phyloP scores from a whole-genome alignment of 495 filamentous ascomycete species.

The Penicillium silybi region DNA sequence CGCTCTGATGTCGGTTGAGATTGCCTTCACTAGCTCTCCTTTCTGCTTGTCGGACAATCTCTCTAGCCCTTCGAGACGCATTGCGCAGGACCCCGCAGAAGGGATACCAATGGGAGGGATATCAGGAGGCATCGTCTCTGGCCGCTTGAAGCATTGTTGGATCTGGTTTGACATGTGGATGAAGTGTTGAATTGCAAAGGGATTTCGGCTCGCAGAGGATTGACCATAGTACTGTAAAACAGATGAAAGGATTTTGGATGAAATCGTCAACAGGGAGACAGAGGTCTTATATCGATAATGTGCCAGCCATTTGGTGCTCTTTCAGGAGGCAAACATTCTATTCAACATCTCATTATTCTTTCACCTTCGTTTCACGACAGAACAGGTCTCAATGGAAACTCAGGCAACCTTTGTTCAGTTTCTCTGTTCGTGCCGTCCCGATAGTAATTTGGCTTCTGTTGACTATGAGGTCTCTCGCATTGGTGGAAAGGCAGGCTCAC shows the following conservation, averaged over 20 bases:
- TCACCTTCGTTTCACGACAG: not conserved
- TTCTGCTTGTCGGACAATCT: slow-evolving; percentile 12
- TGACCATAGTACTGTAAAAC: not conserved
- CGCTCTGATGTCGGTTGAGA: slow-evolving; percentile 29
- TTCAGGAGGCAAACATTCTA: not conserved
- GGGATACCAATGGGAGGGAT: not conserved
- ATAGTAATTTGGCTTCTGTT: not conserved
- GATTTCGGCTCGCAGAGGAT: not conserved
- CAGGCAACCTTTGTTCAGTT: not conserved
- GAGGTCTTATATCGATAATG: not conserved
- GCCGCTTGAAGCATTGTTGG: not conserved
- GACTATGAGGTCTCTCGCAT: no score
- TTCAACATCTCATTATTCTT: not conserved
- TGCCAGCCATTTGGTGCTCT: not conserved
- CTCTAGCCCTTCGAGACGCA: slow-evolving; percentile 21
- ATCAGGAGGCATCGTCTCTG: not conserved
- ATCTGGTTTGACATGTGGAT: not conserved
- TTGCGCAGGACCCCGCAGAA: not conserved
- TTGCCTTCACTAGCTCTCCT: slow-evolving; percentile 20
- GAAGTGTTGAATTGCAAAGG: not conserved
- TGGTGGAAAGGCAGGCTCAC: not conserved
- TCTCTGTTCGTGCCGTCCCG: not conserved
- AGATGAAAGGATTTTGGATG: not conserved
- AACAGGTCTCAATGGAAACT: not conserved
- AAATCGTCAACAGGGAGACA: not conserved